These are phyloP conservation scores for Pleoardoris graminearum DNA, from an alignment of 2,329 filamentous ascomycete genomes.

Conservation along the genomic window DNA sequence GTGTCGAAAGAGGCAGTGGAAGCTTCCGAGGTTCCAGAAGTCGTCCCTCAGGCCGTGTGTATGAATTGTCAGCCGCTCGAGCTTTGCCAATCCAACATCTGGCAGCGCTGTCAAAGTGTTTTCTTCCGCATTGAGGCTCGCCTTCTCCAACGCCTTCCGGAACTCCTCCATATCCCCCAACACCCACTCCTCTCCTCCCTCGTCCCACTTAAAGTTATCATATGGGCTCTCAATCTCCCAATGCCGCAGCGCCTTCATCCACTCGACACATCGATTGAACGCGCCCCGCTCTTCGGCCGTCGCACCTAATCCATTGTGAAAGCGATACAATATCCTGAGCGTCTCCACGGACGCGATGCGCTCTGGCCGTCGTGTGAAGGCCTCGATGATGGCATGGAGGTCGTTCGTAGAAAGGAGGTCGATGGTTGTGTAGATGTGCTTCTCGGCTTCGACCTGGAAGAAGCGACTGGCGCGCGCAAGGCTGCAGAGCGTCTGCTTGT, in stretches of 20 bases:
- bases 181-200: slow-evolving; percentile 36
- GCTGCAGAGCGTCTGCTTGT: slow-evolving; percentile 26
- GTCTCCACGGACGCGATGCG: slow-evolving; percentile 36
- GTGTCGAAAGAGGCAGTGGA: slow-evolving; percentile 42
- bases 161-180: slow-evolving; percentile 40
- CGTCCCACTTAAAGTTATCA: slow-evolving; percentile 40
- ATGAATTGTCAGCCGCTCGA: slow-evolving; percentile 33
- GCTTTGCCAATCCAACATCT: slow-evolving; percentile 29
- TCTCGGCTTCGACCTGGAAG: slow-evolving; percentile 38
- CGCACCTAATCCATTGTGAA: slow-evolving; percentile 20
- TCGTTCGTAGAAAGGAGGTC: slow-evolving; percentile 31
- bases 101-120: slow-evolving; percentile 8
- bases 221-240: slow-evolving; percentile 44
- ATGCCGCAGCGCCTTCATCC: slow-evolving; percentile 36
- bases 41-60: slow-evolving; percentile 37
- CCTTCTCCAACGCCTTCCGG: slow-evolving; percentile 28
- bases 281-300: slow-evolving; percentile 25
- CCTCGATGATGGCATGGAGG: slow-evolving; percentile 29
- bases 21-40: slow-evolving; percentile 38
- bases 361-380: slow-evolving; percentile 27
- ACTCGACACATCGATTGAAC: slow-evolving; percentile 34
- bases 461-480: slow-evolving; percentile 36
- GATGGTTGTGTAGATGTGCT: slow-evolving; percentile 38
- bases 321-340: slow-evolving; percentile 39
- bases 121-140: slow-evolving; percentile 21